Evolutionary conservation across 2,329 filamentous ascomycete species (phyloP), one percentile per base, ranked within the genome.

Genomic region (Aaosphaeria pasadenensis): DNA sequence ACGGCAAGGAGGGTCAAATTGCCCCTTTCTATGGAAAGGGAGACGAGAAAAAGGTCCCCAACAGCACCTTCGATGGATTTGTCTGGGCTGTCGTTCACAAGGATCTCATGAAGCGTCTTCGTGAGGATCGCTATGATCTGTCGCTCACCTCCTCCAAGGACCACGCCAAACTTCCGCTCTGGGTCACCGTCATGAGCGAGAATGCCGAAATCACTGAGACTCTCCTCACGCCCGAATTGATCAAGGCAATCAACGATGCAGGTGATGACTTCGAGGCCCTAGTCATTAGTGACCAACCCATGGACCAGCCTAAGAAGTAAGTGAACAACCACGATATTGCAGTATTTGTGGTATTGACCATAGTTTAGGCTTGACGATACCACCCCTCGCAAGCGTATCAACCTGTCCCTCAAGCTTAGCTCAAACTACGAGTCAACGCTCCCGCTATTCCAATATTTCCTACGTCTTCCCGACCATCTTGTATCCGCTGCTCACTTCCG

Each of bases 31-130:
- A 84, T 5, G 83, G 82, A 38, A 77, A 82, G 39, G 76, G 75
- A 73, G 80, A 77, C 74, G 82, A 64, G 60, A 86, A 83, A 80
- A 73, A 75, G 49, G 67, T 73, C 62, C 56, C 74, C 63, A 83
- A 79, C 69, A 85, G 82, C 49, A 74, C 74, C 36, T 97, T 87
- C 63, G 94, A 97, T 68, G 86, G 86, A 40, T 99, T 97, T 63
- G 92, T 99, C 55, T 97, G 88, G 82, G 92, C 91, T 43, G 73
- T 99, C 57, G 91, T 97, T 53, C 90, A 97, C 81, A 99, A 99
- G 83, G 86, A 91, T 62, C 76, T 81, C 69, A 97, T 99, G 92
- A 89, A 89, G 77, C 78, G 83, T 62, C 81, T 96, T 60, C 87
- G 94, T 52, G 88, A 96, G 42, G 90, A 96, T 54, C 88, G 94